These are phyloP conservation scores for Populus deltoides DNA, from an alignment of 345 rosid species.

Conservation along the genomic window DNA sequence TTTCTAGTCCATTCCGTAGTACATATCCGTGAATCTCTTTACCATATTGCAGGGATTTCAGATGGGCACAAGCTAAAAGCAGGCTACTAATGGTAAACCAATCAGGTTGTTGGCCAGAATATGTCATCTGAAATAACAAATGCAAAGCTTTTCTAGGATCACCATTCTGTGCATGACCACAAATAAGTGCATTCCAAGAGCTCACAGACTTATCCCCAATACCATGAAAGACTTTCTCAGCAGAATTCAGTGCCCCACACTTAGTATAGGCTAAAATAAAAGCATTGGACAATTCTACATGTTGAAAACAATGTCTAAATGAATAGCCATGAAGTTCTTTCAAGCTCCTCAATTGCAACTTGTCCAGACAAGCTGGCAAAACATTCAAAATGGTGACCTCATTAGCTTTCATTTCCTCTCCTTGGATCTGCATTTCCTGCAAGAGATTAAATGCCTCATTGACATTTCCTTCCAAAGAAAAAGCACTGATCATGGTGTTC, in stretches of 20 bases:
- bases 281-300: slow-evolving; percentile 48
- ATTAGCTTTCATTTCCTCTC: slow-evolving; percentile 29
- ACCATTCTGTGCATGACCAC: slow-evolving; percentile 50
- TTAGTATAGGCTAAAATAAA: slow-evolving; percentile 58
- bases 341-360: slow-evolving; percentile 35
- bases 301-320: slow-evolving; percentile 43
- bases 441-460: slow-evolving; percentile 37
- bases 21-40: slow-evolving; percentile 54
- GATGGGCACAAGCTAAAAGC: slow-evolving; percentile 49
- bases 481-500: slow-evolving; percentile 54
- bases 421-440: slow-evolving; percentile 42
- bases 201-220: slow-evolving; percentile 44
- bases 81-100: slow-evolving; percentile 51
- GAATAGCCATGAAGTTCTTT: slow-evolving; percentile 67
- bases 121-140: slow-evolving; percentile 40
- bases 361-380: slow-evolving; percentile 39
- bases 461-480: slow-evolving; percentile 39
- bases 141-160: slow-evolving; percentile 47
- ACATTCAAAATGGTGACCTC: slow-evolving; percentile 54
- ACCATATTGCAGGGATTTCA: slow-evolving; percentile 41
- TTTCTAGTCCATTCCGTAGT: slow-evolving; percentile 44
- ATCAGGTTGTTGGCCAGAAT: slow-evolving; percentile 44
- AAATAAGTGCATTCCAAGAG: slow-evolving; percentile 72
- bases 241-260: slow-evolving; percentile 34
- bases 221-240: slow-evolving; percentile 38